These are phyloP conservation scores for Friedmanniomyces simplex DNA, from an alignment of 495 filamentous ascomycete species.

Conservation along the genomic window DNA sequence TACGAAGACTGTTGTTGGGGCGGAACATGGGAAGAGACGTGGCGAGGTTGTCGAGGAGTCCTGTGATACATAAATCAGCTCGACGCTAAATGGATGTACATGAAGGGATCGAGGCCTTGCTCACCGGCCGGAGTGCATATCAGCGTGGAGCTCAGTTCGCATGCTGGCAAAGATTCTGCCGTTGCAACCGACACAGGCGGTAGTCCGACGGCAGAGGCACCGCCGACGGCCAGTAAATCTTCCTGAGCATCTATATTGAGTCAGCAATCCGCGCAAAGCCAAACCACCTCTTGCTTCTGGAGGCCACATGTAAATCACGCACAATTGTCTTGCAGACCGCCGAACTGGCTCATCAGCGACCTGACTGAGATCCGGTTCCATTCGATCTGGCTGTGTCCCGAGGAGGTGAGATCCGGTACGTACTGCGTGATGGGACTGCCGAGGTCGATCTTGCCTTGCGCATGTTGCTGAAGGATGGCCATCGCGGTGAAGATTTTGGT, in stretches of 20 bases:
- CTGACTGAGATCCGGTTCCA: conserved; percentile 28
- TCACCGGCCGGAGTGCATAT: not conserved
- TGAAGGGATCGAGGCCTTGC: not conserved
- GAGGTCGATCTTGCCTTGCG: conserved; percentile 24
- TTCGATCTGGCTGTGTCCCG: not conserved
- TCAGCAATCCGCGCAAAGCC: too few species aligned
- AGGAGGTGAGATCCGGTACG: conserved; percentile 13
- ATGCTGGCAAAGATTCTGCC: not conserved
- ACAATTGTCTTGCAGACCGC: conserved; percentile 6
- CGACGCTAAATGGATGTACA: not conserved
- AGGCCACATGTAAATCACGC: too few species aligned
- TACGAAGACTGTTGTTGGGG: conserved; percentile 25
- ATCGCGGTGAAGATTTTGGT: conserved; percentile 28
- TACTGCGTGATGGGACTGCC: conserved; percentile 23
- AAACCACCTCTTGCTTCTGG: too few species aligned
- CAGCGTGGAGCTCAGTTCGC: not conserved
- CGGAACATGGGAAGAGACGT: conserved; percentile 17
- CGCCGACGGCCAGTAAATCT: not conserved
- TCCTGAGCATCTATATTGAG: not conserved
- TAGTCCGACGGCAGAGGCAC: not conserved
- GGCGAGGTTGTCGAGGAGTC: not conserved
- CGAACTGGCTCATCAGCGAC: conserved; percentile 24
- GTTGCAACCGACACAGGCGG: not conserved
- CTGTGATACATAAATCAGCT: not conserved
- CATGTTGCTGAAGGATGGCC: conserved; percentile 14